Conservation (phyloP, 1,284 basidiomycete species). For the Austropuccinia psidii region DNA sequence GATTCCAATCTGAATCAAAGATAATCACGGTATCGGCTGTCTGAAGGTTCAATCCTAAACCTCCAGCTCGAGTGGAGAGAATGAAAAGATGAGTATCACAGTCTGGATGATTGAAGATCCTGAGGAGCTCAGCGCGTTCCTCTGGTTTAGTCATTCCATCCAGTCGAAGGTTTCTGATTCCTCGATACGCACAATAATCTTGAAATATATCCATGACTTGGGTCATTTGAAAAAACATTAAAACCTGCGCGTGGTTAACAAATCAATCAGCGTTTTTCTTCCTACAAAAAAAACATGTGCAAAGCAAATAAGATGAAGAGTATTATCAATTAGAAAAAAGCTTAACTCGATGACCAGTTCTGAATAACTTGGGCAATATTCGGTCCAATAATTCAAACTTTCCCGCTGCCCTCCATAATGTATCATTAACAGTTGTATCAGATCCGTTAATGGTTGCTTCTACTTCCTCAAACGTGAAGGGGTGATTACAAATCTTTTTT, state of each 20-base stretch:
- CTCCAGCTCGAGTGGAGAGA: constrained; percentile 90
- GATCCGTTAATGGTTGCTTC: constrained; percentile 82
- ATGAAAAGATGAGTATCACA: constrained; percentile 93
- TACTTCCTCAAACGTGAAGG: constrained; percentile 81
- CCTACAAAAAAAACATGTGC: background rate
- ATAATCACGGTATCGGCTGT: constrained; percentile 99
- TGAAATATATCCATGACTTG: constrained; percentile 99
- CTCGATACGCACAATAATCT: constrained; percentile 86
- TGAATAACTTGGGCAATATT: constrained; percentile 88
- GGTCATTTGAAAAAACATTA: constrained; percentile 50
- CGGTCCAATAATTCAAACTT: constrained; percentile 94
- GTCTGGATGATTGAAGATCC: constrained; percentile 80
- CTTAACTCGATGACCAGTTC: constrained; percentile 75
- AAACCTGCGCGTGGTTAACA: constrained; percentile 18
- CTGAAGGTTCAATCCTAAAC: constrained; percentile 93
- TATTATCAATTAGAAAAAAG: constrained; percentile 35
- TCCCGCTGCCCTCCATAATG: constrained; percentile 72
- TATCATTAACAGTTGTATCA: constrained; percentile 66
- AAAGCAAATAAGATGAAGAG: too few species aligned
- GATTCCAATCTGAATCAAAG: constrained; percentile 70
- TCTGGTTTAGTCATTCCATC: constrained; percentile 98
- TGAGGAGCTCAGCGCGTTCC: constrained; percentile 83
- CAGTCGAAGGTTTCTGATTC: constrained; percentile 83
- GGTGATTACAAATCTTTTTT: constrained; percentile 87
- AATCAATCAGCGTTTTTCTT: background rate